Conservation (phyloP, 2,329 filamentous ascomycete species). For the Trichoderma aggressivum region DNA sequence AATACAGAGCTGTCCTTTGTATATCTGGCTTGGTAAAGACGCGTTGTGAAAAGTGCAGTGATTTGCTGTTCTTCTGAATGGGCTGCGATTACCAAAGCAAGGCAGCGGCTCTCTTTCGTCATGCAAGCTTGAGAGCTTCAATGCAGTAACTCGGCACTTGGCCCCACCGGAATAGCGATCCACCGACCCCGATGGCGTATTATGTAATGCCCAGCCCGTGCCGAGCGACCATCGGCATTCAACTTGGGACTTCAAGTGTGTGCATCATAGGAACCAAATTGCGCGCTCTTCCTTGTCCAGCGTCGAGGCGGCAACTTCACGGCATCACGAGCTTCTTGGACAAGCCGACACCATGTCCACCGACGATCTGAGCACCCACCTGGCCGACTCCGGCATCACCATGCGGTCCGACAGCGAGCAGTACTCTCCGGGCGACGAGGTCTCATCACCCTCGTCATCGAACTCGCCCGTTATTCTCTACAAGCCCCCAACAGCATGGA, state of each 20-base stretch:
- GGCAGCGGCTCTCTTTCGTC: conserved; percentile 22
- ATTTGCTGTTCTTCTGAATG: neutral
- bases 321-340: neutral
- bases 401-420: conserved; percentile 81
- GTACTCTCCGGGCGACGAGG: conserved; percentile 66
- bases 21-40: neutral
- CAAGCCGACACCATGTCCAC: conserved; percentile 48
- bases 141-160: neutral
- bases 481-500: conserved; percentile 82
- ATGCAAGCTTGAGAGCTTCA: conserved; percentile 19
- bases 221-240: neutral
- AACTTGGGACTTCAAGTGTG: neutral
- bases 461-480: conserved; percentile 77
- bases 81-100: conserved; percentile 15
- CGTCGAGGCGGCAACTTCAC: neutral
- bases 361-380: conserved; percentile 48
- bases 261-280: neutral
- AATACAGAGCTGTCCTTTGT: neutral
- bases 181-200: conserved; percentile 25
- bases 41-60: neutral
- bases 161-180: conserved; percentile 33
- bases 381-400: conserved; percentile 71
- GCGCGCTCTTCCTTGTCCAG: neutral
- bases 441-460: conserved; percentile 60
- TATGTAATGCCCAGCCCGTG: conserved; percentile 21